A percentile compares a stretch with the other conserved stretches of the same genome.
Evolutionary conservation across 1,284 basidiomycete species (phyloP).

Genomic region (Vanrija sp.): DNA sequence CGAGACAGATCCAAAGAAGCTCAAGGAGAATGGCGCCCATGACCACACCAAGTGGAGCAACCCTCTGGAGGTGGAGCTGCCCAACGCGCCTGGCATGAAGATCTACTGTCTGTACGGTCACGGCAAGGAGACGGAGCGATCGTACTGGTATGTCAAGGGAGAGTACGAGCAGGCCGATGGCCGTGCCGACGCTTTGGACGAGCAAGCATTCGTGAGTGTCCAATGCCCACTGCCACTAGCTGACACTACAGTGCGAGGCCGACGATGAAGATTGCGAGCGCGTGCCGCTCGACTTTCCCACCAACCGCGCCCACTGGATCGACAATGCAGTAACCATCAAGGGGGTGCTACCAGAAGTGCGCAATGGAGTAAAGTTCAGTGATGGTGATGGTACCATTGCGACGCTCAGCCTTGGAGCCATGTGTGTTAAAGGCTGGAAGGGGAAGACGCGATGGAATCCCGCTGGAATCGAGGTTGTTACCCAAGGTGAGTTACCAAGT

Average conservation of each 20-base stretch:
- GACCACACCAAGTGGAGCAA: conserved; percentile 54
- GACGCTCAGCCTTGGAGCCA: conserved; percentile 80
- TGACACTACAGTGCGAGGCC: conserved; percentile 46
- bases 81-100: conserved; percentile 86
- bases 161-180: conserved; percentile 64
- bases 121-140: conserved; percentile 82
- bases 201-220: conserved; percentile 30
- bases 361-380: conserved; percentile 80
- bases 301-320: conserved; percentile 69
- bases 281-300: conserved; percentile 58
- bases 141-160: conserved; percentile 64
- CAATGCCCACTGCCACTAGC: neutral
- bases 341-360: conserved; percentile 59
- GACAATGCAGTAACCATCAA: conserved; percentile 75
- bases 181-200: conserved; percentile 52
- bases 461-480: conserved; percentile 75
- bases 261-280: conserved; percentile 50
- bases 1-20: conserved; percentile 65
- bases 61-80: conserved; percentile 52
- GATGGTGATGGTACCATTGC: conserved; percentile 97
- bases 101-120: conserved; percentile 93
- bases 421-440: conserved; percentile 97
- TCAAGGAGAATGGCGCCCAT: conserved; percentile 60
- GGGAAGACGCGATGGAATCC: conserved; percentile 82
- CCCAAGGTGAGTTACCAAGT: conserved; percentile 63